phyloP scores from a whole-genome alignment of 2,329 filamentous ascomycete genomes.

The Colletotrichum sojae region DNA sequence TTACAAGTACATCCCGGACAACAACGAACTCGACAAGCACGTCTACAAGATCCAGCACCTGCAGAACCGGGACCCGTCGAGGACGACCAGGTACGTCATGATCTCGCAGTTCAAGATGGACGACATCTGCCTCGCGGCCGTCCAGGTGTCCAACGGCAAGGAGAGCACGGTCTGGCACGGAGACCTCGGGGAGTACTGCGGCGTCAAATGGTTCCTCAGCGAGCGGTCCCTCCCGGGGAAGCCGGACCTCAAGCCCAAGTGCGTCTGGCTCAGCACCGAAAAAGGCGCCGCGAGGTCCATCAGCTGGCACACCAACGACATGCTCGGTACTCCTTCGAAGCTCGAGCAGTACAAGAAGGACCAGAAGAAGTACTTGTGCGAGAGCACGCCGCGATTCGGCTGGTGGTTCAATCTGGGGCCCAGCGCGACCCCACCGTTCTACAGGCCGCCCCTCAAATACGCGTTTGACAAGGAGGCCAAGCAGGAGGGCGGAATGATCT shows the following conservation, averaged over 20 bases:
- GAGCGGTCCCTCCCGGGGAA: conserved; percentile 38
- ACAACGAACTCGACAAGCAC: conserved; percentile 17
- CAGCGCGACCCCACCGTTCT: conserved; percentile 45
- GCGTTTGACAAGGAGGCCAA: conserved; percentile 30
- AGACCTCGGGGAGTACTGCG: conserved; percentile 44
- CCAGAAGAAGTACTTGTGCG: conserved; percentile 39
- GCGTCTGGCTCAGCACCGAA: conserved; percentile 43
- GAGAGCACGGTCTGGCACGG: conserved; percentile 42
- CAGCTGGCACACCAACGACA: conserved; percentile 43
- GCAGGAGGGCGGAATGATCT: conserved; percentile 29
- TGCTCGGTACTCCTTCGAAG: conserved; percentile 39
- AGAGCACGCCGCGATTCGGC: conserved; percentile 43
- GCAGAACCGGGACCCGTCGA: conserved; percentile 28
- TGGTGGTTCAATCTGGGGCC: conserved; percentile 41
- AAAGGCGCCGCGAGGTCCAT: conserved; percentile 39
- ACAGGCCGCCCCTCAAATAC: conserved; percentile 46
- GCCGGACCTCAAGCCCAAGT: conserved; percentile 39
- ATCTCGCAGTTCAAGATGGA: conserved; percentile 41
- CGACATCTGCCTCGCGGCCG: conserved; percentile 43
- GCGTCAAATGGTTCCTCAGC: conserved; percentile 44
- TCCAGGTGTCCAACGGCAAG: conserved; percentile 41
- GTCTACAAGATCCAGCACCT: conserved; percentile 35
- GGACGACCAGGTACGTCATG: conserved; percentile 38
- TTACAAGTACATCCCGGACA: not conserved
- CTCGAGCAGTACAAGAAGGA: conserved; percentile 38